Evolutionary conservation across 176 grass and related monocot species (phyloP).

Genomic region (Rhynchospora tenuis): DNA sequence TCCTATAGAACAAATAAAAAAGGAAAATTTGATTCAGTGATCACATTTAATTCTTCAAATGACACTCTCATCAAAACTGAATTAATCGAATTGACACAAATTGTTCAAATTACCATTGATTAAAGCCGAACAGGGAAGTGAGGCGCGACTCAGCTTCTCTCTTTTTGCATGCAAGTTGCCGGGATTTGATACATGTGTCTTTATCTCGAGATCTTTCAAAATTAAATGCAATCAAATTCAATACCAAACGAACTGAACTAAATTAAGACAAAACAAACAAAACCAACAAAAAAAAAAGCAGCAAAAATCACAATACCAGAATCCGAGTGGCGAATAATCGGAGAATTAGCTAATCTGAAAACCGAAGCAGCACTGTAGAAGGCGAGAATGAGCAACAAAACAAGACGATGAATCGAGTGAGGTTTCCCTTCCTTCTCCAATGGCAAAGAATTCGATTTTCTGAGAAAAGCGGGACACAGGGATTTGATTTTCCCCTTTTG

Average conservation of each 20-base stretch:
- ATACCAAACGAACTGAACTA: not conserved
- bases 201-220: conserved; percentile 50
- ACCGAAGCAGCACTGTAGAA: conserved; percentile 53
- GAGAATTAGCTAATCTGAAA: conserved; percentile 54
- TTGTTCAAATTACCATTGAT: conserved; percentile 56
- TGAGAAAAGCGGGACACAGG: conserved; percentile 19
- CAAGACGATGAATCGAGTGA: conserved; percentile 23
- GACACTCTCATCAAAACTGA: not conserved
- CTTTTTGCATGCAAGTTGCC: conserved; percentile 51
- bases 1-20: conserved; percentile 20
- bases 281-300: not conserved
- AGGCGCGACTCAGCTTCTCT: conserved; percentile 55
- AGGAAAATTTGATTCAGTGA: not conserved
- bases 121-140: conserved; percentile 59
- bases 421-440: conserved; percentile 17
- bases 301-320: conserved; percentile 33
- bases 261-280: not conserved
- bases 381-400: conserved; percentile 58
- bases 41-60: conserved; percentile 9
- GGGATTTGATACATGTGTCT: conserved; percentile 68
- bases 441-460: conserved; percentile 8
- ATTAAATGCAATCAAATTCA: conserved; percentile 17
- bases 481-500: conserved; percentile 27
- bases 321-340: conserved; percentile 44
- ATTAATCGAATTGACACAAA: not conserved